Evolutionary conservation across 129 eudicot genomes (phyloP), one percentile per base, ranked within the genome.

Genomic region (Saussurea involucrata): DNA sequence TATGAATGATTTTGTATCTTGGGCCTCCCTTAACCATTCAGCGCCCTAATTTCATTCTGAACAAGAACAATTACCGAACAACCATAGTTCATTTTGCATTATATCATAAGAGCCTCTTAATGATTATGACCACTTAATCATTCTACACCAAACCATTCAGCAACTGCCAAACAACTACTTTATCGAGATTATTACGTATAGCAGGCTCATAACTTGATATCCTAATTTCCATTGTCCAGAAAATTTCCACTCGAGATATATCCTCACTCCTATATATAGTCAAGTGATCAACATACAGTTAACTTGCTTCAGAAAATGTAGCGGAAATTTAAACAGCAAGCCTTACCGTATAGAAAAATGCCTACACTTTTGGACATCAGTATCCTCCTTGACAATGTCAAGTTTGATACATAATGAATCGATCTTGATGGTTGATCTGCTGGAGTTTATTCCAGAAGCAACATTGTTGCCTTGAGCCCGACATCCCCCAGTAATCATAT

Each of bases 321-420:
- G 61, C 1, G 7, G 29, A 27, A n/a, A 34, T 31, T 12, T n/a
- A 29, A 44, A 78, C 57, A 46, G 75, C 24, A 36, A 25, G 73
- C n/a, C 86, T 77, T 83, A 92, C 98, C 98, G 92, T 68, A 92
- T 85, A 4, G 92, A 81, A 42, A 92, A 92, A 77, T 90, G 96
- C 8, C 81, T 80, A 57, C 86, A 79, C 33, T 87, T 72, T 32
- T 69, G 21, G 7, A 75, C 80, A 64, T 49, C 88, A 25, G 65
- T 71, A 58, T 75, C 85, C 82, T 72, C 90, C 82, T 67, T 82
- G 44, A 82, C 68, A 82, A 82, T 66, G 44, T 75, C 84, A 65
- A 91, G 88, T 40, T 92, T 85, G 68, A 90, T 78, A 69, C 79
- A 77, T 67, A 92, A 77, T 17, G 91, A 86, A 69, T 88, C 86